Evolutionary conservation across 108 stramenopile species (phyloP), one percentile per base, ranked within the genome.

Genomic region (Skeletonema potamos): DNA sequence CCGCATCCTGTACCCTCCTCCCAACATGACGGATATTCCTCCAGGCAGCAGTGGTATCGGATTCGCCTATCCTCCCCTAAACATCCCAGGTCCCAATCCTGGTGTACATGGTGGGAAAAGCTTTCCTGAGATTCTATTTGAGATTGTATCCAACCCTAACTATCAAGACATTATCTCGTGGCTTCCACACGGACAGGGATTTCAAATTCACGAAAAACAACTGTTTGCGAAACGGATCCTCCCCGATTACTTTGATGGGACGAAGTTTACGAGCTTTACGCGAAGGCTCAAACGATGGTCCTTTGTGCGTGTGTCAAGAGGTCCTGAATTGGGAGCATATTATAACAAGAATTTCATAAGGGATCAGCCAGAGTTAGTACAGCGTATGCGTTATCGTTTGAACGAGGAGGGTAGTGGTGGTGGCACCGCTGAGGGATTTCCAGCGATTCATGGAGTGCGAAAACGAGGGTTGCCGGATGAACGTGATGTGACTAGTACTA

Each of bases 321-420:
- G 92, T 60, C 76, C 87, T 7, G 91, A 92, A 63, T 58, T 84
- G 10, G 88, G 88, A 22, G 87, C 87, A 7, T 92, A 87, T 76
- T 88, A 89, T 72, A 86, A 92, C 70, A 81, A 88, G 62, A 77
- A 81, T 55, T 92, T 92, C 81, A 68, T 83, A 15, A 73, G 89
- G 20, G 86, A 84, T 56, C 63, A 76, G 24, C 87, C 87, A 5
- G 66, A 74, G 20, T 65, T 85, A 4, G 76, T 81, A 4, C 48
- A 67, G 24, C 58, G 83, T 51, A 89, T 92, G 90, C 82, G 75
- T 41, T 89, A 85, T 76, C 58, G 58, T 9, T 7, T 29, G 8
- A 34, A 59, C 8, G 22, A 51, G 18, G 48, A 22, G 18, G 8
- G 48, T 51, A 20, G 22, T 24, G 17, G 22, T 51, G 48, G 15